These are phyloP conservation scores for Diaporthe sp. DNA, from an alignment of 2,329 filamentous ascomycete genomes.

Conservation along the genomic window DNA sequence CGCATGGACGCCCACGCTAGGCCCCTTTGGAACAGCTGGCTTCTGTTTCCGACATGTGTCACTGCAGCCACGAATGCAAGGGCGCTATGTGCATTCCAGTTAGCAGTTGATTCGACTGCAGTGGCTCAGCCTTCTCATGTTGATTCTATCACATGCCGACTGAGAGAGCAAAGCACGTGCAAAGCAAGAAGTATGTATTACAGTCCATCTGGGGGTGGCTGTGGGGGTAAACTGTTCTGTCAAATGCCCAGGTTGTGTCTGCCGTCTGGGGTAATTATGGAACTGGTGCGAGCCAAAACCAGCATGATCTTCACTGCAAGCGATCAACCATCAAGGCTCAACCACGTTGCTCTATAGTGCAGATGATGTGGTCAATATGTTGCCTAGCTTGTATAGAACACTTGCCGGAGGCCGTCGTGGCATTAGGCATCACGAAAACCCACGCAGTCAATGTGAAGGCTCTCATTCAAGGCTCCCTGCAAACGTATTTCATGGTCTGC, in stretches of 20 bases:
- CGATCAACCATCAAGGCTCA: neutral
- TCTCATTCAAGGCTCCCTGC: neutral
- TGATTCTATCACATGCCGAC: too few species aligned
- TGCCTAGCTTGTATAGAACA: neutral
- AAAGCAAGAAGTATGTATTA: neutral
- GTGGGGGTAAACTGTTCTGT: constrained; percentile 4
- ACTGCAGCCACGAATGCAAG: neutral
- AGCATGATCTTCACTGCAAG: constrained; percentile 24
- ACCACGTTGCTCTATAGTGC: neutral
- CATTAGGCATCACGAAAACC: neutral
- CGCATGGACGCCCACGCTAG: constrained; percentile 16
- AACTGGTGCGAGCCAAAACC: constrained; percentile 11
- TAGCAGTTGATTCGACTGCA: neutral
- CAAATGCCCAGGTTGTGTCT: neutral
- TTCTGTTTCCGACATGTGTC: constrained; percentile 12
- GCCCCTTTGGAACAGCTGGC: neutral
- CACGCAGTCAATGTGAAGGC: neutral
- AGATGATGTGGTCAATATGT: neutral
- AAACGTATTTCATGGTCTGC: neutral
- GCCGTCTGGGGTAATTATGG: constrained; percentile 27
- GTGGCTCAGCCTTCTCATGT: neutral
- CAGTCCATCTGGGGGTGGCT: neutral
- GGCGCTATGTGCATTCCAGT: neutral
- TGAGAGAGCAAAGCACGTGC: neutral
- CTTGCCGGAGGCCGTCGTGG: neutral